Evolutionary conservation across 805 yeast species (phyloP).

Genomic region (Candida incommunis): DNA sequence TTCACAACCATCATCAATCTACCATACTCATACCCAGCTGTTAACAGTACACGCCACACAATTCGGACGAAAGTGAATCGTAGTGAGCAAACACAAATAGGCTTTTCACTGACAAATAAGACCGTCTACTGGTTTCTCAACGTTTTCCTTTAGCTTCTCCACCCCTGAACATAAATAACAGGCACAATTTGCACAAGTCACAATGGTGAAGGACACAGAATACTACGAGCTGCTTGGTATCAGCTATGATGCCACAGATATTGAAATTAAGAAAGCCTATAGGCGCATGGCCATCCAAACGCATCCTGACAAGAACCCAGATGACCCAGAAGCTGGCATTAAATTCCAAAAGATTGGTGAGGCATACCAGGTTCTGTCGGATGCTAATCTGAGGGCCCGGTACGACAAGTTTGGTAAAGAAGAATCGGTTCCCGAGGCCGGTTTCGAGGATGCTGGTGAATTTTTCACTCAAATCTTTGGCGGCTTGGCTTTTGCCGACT

Average conservation of each 20-base stretch:
- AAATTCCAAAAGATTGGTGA: conserved; percentile 65
- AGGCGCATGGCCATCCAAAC: conserved; percentile 76
- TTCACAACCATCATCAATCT: too few relatives aligned
- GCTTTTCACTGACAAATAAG: too few relatives aligned
- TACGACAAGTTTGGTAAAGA: conserved; percentile 84
- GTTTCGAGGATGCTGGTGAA: conserved; percentile 73
- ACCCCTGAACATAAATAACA: too few relatives aligned
- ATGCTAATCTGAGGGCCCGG: conserved; percentile 47
- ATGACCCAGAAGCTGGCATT: conserved; percentile 77
- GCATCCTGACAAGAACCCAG: conserved; percentile 96
- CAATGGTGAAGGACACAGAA: conserved; percentile 71
- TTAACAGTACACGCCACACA: too few relatives aligned
- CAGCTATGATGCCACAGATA: conserved; percentile 50
- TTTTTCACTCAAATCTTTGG: conserved; percentile 79
- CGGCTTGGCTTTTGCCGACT: conserved; percentile 74
- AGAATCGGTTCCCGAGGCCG: conserved; percentile 51
- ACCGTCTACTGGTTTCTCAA: too few relatives aligned
- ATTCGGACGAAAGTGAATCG: too few relatives aligned
- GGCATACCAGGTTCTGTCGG: conserved; percentile 52
- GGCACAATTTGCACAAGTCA: too few relatives aligned
- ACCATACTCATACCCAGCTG: too few relatives aligned
- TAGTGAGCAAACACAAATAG: too few relatives aligned
- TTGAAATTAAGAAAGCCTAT: conserved; percentile 87
- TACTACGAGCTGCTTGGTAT: conserved; percentile 78
- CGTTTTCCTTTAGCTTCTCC: too few relatives aligned